Conservation (phyloP, 139 green algal genomes). For the Limnomonas spitsbergensis region DNA sequence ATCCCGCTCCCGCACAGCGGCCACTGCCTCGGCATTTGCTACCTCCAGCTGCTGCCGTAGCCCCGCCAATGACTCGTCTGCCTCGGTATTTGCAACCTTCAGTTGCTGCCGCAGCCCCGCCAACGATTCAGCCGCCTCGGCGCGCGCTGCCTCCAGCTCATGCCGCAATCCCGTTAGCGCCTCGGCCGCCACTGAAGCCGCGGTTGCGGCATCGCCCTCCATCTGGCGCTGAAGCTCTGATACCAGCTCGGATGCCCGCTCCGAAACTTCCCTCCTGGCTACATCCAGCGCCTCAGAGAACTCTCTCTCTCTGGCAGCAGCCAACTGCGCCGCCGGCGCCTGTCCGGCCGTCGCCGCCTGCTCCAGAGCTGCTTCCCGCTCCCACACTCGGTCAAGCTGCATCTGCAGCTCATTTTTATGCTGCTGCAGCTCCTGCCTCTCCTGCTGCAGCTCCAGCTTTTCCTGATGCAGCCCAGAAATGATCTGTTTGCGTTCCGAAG, state of each 20-base stretch:
- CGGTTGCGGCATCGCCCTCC: background rate
- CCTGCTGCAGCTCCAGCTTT: too few species aligned
- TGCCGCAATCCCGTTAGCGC: too few species aligned
- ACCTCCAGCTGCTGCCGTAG: background rate
- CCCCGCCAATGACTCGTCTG: too few species aligned
- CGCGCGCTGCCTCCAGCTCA: background rate
- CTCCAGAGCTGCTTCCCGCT: background rate
- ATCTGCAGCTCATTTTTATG: too few species aligned
- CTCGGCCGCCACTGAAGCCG: background rate
- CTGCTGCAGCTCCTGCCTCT: too few species aligned
- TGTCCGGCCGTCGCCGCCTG: background rate
- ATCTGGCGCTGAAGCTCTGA: background rate
- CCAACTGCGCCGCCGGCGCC: background rate
- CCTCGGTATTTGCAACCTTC: background rate
- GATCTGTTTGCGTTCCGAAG: conserved; percentile 13
- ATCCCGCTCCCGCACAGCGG: background rate
- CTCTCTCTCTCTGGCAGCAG: background rate
- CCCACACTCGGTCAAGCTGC: background rate
- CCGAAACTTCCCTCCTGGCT: background rate
- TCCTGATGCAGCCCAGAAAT: background rate
- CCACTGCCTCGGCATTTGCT: background rate
- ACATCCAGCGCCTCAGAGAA: background rate
- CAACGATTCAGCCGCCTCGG: too few species aligned
- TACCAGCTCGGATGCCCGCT: too few species aligned
- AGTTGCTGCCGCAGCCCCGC: background rate